Percentiles rank a stretch among this genome's conserved stretches.
Conservation (phyloP, 768 basidiomycete genomes). For the Russula compacta region DNA sequence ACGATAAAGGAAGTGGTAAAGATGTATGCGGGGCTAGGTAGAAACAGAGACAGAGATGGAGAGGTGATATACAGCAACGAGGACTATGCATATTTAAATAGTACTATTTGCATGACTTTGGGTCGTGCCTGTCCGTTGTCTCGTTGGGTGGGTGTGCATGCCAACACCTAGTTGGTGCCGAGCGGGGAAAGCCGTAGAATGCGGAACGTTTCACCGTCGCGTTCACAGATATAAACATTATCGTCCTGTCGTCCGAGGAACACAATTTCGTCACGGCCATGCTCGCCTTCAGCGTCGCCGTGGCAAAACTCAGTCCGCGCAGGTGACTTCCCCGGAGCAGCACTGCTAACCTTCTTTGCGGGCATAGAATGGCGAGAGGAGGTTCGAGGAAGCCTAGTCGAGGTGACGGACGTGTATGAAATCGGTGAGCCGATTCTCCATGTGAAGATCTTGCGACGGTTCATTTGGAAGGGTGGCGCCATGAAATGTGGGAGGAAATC, state of each 20-base stretch:
- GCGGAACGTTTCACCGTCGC: conserved; percentile 62
- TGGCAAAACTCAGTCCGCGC: conserved; percentile 42
- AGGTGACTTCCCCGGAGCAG: conserved; percentile 36
- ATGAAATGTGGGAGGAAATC: conserved; percentile 62
- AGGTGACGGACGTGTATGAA: conserved; percentile 15
- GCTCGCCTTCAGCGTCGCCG: conserved; percentile 44
- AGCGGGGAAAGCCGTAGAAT: conserved; percentile 58
- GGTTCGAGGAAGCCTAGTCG: conserved; percentile 23
- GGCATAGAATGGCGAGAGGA: conserved; percentile 30
- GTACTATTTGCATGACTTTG: not conserved
- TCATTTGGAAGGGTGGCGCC: conserved; percentile 50
- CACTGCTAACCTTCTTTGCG: conserved; percentile 41
- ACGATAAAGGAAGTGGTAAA: not conserved
- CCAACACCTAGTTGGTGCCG: conserved; percentile 15
- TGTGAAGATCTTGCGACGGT: conserved; percentile 64
- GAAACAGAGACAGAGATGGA: not conserved
- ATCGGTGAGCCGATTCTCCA: conserved; percentile 75
- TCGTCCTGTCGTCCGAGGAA: conserved; percentile 72
- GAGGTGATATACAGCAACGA: conserved; percentile 16
- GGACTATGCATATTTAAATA: conserved; percentile 9
- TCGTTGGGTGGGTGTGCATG: not conserved
- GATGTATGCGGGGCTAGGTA: not conserved
- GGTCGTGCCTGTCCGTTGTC: not conserved
- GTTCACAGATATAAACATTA: conserved; percentile 76
- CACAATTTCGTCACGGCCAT: conserved; percentile 58